Base-by-base conservation (phyloP, 768 basidiomycete species). In the Hericium coralloides region DNA sequence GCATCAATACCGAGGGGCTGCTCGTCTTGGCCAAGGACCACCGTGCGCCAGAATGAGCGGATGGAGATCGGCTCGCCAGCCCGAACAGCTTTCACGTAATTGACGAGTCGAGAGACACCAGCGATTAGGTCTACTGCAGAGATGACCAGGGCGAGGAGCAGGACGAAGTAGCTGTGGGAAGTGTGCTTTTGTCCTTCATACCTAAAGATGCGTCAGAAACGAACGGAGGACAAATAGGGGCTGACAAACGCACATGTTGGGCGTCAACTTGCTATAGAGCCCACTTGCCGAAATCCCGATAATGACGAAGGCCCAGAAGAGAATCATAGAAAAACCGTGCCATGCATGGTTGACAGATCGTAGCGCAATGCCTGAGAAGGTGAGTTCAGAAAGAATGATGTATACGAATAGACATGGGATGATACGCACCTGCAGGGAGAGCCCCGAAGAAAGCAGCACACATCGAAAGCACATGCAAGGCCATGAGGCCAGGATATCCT, bases 401-500 rank as follows among this genome's bases (percentile, higher is more conserved):
- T 7, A 43, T 23, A 5, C 22, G 14, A 37, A 26, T 39, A 8
- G 41, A 31, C 55, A 36, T 7, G 56, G 17, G 49, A 41, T 26
- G 36, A 38, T 38, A 68, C 82, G 64, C 67, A 94, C 93, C 84
- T 47, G 84, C 76, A 20, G 94, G 95, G 20, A 97, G 77, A 12
- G 84, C 81, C 14, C 83, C 78, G 65, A 97, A 93, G 71, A 92
- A 95, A 15, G 92, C 92, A 2, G 86, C 67, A 56, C 71, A 74
- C 85, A 93, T 89, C 63, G 82, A 79, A 4, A 84, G 55, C n/a
- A 76, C 81, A 68, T 97, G 95, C 3, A 83, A 67, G 43, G 78
- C 72, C 75, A 95, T 90, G 57, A 93, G 71, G 14, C 76, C 79
- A n/a, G 84, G 83, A 67, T 86, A 79, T 38, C 82, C 77, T 23